Conservation (phyloP, 768 basidiomycete genomes). For the Mycena capillaripes region DNA sequence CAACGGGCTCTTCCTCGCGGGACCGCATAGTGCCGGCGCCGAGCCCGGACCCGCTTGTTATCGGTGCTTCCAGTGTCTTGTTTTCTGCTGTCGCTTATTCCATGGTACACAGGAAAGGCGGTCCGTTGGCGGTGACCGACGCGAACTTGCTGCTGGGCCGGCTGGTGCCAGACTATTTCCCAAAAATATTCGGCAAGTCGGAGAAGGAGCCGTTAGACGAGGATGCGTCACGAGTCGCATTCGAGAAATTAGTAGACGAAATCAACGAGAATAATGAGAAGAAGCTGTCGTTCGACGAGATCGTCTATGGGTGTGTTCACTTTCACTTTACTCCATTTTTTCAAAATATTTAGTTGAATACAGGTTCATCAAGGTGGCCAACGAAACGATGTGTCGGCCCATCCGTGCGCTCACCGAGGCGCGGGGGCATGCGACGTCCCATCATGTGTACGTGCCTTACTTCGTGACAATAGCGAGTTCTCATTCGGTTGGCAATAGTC, state of each 20-base stretch:
- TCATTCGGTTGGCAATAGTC: conserved; percentile 53
- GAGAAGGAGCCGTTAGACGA: conserved; percentile 89
- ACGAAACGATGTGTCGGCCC: conserved; percentile 96
- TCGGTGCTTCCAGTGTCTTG: conserved; percentile 57
- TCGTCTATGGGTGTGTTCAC: conserved; percentile 83
- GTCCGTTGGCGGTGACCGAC: conserved; percentile 92
- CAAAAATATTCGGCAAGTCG: conserved; percentile 93
- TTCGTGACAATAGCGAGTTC: background rate
- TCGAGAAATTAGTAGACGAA: conserved; percentile 75
- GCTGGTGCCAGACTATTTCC: conserved; percentile 91
- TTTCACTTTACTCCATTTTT: background rate
- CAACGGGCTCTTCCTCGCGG: conserved; percentile 92
- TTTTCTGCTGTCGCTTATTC: conserved; percentile 3
- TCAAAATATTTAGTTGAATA: background rate
- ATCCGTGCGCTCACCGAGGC: conserved; percentile 94
- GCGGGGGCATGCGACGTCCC: conserved; percentile 84
- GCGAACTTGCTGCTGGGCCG: conserved; percentile 93
- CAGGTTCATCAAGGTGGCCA: conserved; percentile 95
- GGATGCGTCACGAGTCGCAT: conserved; percentile 75
- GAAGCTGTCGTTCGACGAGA: conserved; percentile 80
- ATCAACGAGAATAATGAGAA: conserved; percentile 78
- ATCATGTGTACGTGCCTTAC: conserved; percentile 68
- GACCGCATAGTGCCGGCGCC: conserved; percentile 94
- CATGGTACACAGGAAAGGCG: conserved; percentile 78
- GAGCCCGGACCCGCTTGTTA: conserved; percentile 96